Evolutionary conservation across 345 rosid species (phyloP).

Genomic region (Cardamine occulta): DNA sequence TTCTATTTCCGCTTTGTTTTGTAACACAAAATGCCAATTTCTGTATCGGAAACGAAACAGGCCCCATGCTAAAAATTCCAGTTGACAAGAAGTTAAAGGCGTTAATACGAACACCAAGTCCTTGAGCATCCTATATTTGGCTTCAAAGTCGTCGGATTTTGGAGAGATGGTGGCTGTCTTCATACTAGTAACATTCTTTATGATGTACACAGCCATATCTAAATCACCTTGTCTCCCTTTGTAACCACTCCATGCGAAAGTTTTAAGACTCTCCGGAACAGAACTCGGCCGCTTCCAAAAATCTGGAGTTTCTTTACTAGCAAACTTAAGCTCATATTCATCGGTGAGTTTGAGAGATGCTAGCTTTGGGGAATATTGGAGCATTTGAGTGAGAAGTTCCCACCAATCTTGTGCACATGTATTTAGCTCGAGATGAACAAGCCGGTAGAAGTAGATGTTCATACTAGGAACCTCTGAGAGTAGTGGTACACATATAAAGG

Average conservation of each 20-base stretch:
- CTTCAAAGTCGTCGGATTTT: not conserved
- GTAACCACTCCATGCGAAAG: not conserved
- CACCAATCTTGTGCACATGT: slow-evolving; percentile 18
- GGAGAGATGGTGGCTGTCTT: not conserved
- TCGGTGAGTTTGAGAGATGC: not conserved
- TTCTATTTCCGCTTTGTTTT: not conserved
- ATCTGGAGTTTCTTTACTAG: not conserved
- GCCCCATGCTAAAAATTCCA: not conserved
- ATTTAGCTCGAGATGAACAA: slow-evolving; percentile 7
- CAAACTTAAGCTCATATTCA: not conserved
- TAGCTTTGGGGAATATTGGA: slow-evolving; percentile 12
- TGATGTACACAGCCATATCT: not conserved
- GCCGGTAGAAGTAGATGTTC: not conserved
- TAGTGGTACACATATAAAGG: slow-evolving; percentile 12
- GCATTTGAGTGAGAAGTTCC: not conserved
- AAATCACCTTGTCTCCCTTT: not conserved
- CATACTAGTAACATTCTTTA: not conserved
- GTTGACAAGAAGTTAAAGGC: not conserved
- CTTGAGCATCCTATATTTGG: not conserved
- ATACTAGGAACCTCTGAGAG: not conserved
- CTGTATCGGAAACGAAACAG: not conserved
- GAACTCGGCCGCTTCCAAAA: slow-evolving; percentile 8
- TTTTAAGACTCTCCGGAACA: not conserved
- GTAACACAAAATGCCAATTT: not conserved
- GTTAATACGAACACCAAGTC: not conserved